Base-by-base conservation (phyloP, 2,329 filamentous ascomycete genomes). In the Phaeosphaeria sp. region DNA sequence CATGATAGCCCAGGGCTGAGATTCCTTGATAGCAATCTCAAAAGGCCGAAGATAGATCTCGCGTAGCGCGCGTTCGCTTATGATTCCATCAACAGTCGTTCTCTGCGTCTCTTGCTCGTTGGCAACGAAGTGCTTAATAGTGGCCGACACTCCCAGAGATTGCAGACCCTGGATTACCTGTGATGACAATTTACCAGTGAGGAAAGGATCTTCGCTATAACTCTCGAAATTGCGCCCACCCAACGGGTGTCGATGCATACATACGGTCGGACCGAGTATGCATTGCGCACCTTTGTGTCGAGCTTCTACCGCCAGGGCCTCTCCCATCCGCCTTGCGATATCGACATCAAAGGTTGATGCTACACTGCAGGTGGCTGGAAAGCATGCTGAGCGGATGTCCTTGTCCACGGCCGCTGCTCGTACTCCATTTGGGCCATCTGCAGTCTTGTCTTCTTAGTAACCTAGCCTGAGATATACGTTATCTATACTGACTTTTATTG, bases 61-160 rank as follows among this genome's bases (percentile, higher is more conserved):
- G 18, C 87, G 81, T 33, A 90, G 74, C 1, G 87, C 80, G 20
- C 87, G 79, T 64, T 90, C 86, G 7, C 42, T 44, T 13, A 44
- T 44, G n/a, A 1, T 44, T 5, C 21, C 42, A 44, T 44, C 42
- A 11, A 44, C 42, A 7, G 42, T 44, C 18, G 42, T 36, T 36
- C 30, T 36, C 30, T 36, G 30, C 7, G 30, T 36, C 30, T 36
- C 30, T 36, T 36, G 30, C 13, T 36, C 30, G 30, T 36, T 27
- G 25, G 25, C 25, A 9, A 27, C 25, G 25, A 27, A 27, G 25
- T 27, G 25, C 9, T 27, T 27, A 15, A 36, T 36, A 13, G 30
- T 36, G 6, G 30, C 30, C 7, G 30, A 36, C 13, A 36, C 30
- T 36, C 30, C 30, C 6, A 36, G 30, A 13, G 30, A 36, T 15